Evolutionary conservation across 306 rosid genomes (phyloP), one percentile per base, ranked within the genome.

Genomic region (Medicago arabica): DNA sequence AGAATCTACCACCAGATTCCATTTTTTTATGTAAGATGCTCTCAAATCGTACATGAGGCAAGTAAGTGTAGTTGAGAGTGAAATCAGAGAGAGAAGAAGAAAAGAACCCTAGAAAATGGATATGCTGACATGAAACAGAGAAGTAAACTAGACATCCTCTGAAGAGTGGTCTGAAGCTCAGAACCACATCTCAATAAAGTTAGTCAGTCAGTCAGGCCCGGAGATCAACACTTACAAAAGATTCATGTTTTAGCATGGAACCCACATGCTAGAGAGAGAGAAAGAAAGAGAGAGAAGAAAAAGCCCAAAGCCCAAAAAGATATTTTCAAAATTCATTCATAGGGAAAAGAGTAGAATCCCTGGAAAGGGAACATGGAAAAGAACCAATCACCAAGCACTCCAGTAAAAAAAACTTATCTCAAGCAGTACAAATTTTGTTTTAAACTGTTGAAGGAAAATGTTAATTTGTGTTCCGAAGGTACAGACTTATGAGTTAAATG

Each of bases 1-100:
- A 88, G 84, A 91, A 87, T 71, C 87, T 79, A 78, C 77, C 83
- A 78, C 86, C 98, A 86, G 97, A 90, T 86, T 88, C 98, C 97
- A 94, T 80, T 31, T 44, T 6, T 58, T 60, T 8, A 13, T 13
- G 51, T 46, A 46, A 13, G 51, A 46, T 28, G 58, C 47, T 67
- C 53, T 63, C 58, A 75, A 81, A 72, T 70, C 74, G 76, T 79
- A 78, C 74, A 68, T 78, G 82, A 64, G 40, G 83, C 10, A 74
- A 64, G 53, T 12, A 81, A 75, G 58, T 46, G 67, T 62, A 81
- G 7, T 4, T 34, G 44, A 43, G 68, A 40, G 74, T 46, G 80
- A 55, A 74, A 66, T 65, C 66, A 69, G 51, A 81, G 11, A 72
- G 36, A 49, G 2, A 18, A 7, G 4, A 61, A 63, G 19, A 60